phyloP scores from a whole-genome alignment of 2,329 filamentous ascomycete genomes.

The Rutstroemia sp. region DNA sequence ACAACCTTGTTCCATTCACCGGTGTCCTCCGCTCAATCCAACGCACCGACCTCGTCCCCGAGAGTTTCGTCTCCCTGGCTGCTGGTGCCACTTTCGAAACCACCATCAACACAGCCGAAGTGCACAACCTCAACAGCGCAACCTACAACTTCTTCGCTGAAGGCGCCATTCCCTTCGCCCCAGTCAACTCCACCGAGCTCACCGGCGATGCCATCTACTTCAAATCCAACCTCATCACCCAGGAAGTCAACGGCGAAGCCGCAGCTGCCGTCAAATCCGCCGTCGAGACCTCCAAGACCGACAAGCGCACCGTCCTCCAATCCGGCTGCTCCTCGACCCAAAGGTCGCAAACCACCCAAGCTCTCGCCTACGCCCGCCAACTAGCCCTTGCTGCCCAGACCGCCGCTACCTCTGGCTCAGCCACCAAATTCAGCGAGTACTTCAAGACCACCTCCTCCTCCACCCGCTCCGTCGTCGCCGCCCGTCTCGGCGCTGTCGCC shows the following conservation, averaged over 20 bases:
- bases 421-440: constrained; percentile 49
- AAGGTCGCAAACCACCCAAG: constrained; percentile 29
- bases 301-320: constrained; percentile 45
- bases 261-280: constrained; percentile 35
- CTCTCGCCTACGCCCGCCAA: constrained; percentile 45
- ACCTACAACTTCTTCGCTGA: constrained; percentile 47
- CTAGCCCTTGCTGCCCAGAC: constrained; percentile 46
- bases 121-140: constrained; percentile 41
- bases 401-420: constrained; percentile 42
- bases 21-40: constrained; percentile 31
- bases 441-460: constrained; percentile 51
- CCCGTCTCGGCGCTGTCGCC: constrained; percentile 45
- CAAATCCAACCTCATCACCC: constrained; percentile 50
- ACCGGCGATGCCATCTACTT: constrained; percentile 45
- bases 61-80: constrained; percentile 35
- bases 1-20: constrained; percentile 1
- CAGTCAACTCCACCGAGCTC: constrained; percentile 43
- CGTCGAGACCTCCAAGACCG: constrained; percentile 31
- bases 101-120: constrained; percentile 37
- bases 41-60: constrained; percentile 29
- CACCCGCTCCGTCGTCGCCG: constrained; percentile 42
- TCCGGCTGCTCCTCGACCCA: constrained; percentile 46
- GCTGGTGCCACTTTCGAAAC: constrained; percentile 35
- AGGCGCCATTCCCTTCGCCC: constrained; percentile 50
- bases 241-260: constrained; percentile 48